Evolutionary conservation across 1,284 basidiomycete genomes (phyloP).

Genomic region (Stereum hirsutum): DNA sequence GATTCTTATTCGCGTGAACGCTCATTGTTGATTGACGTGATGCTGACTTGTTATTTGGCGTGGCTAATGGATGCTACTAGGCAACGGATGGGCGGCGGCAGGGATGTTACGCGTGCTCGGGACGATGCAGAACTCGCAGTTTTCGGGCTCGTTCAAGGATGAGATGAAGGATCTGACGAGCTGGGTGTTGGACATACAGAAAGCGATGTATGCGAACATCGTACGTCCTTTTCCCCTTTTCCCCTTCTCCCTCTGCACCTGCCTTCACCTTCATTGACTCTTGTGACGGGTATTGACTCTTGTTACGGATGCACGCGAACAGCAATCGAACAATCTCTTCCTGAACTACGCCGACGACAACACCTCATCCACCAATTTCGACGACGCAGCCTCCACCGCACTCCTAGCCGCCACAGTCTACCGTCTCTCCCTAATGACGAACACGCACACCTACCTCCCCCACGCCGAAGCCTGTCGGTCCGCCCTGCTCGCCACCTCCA

Average conservation of each 20-base stretch:
- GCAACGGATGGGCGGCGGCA: slow-evolving; percentile 81
- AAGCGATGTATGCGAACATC: slow-evolving; percentile 54
- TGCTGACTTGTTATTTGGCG: background rate
- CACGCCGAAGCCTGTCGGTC: slow-evolving; percentile 48
- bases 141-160: slow-evolving; percentile 33
- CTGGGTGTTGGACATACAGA: slow-evolving; percentile 71
- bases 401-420: slow-evolving; percentile 76
- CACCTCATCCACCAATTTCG: slow-evolving; percentile 38
- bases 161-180: slow-evolving; percentile 51
- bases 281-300: slow-evolving; percentile 1
- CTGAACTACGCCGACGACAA: slow-evolving; percentile 67
- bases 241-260: background rate
- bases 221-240: slow-evolving; percentile 20
- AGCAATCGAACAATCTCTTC: slow-evolving; percentile 52
- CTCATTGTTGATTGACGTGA: no score
- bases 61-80: no score
- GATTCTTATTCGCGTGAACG: no score
- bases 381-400: slow-evolving; percentile 69
- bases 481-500: slow-evolving; percentile 30
- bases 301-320: slow-evolving; percentile 1
- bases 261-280: background rate
- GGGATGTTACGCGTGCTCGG: slow-evolving; percentile 80
- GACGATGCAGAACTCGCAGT: slow-evolving; percentile 61
- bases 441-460: slow-evolving; percentile 39
- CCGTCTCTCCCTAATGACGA: slow-evolving; percentile 46